phyloP scores from a whole-genome alignment of 2,329 filamentous ascomycete species.

The Trichoderma breve region DNA sequence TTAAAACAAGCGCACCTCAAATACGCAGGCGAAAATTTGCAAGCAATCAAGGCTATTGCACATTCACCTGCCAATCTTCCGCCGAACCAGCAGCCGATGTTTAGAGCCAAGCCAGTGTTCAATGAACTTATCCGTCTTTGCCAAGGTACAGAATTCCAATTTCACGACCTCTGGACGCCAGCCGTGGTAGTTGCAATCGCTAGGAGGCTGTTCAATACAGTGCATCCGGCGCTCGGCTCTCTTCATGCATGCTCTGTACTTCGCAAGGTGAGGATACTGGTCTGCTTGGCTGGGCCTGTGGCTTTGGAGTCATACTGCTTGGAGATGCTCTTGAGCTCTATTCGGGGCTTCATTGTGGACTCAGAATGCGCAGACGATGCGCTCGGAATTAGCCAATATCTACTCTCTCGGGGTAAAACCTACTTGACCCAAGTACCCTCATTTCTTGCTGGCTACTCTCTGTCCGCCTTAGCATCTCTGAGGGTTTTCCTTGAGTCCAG shows the following conservation, averaged over 20 bases:
- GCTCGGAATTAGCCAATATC: constrained; percentile 80
- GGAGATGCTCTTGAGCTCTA: constrained; percentile 82
- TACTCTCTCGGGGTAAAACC: constrained; percentile 65
- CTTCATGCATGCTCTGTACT: constrained; percentile 84
- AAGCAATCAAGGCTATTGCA: constrained; percentile 66
- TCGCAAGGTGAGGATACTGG: constrained; percentile 77
- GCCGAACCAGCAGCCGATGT: constrained; percentile 81
- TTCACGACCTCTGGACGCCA: constrained; percentile 69
- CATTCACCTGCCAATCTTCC: constrained; percentile 66
- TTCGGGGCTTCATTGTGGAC: constrained; percentile 76
- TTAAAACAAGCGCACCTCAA: constrained; percentile 56
- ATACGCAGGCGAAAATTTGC: constrained; percentile 62
- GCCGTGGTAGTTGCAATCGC: constrained; percentile 71
- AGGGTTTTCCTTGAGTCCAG: constrained; percentile 71
- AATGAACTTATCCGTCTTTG: constrained; percentile 78
- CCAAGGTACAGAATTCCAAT: constrained; percentile 64
- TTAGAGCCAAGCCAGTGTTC: constrained; percentile 73
- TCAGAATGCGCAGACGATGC: constrained; percentile 88
- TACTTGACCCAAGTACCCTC: constrained; percentile 66
- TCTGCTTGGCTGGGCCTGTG: constrained; percentile 71
- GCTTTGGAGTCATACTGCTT: constrained; percentile 78
- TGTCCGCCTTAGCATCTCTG: constrained; percentile 78
- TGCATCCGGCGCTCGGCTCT: constrained; percentile 80
- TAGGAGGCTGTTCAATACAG: constrained; percentile 74
- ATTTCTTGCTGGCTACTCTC: constrained; percentile 76